Evolutionary conservation across 2,329 filamentous ascomycete genomes (phyloP), one percentile per base, ranked within the genome.

Genomic region (Hypoxylon sp.): DNA sequence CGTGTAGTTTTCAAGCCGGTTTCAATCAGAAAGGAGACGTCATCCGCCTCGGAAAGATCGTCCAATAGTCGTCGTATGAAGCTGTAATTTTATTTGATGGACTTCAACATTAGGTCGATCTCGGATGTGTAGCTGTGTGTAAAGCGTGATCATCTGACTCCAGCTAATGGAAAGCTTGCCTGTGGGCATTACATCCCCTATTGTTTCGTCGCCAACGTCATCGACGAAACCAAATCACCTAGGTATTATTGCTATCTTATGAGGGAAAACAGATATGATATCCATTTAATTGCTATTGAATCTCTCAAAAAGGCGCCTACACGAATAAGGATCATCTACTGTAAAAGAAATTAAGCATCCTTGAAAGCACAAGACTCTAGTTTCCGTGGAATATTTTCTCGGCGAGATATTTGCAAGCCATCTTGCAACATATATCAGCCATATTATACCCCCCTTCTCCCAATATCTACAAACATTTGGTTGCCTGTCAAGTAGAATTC

Each of bases 361-460:
- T 55, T 52, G 32, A 35, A 55, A 59, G 24, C 52, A 56, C 15
- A 52, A 61, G 35, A 42, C 37, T 19, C 11, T 63, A 55, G 7
- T 19, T 44, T 21, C 31, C 31, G 44, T 19, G 37, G 52, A 47
- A 53, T 21, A 44, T 54, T 32, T 68, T 24, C 53, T 61, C 29
- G 44, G 50, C 42, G 54, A 60, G 42, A 69, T 53, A 50, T 53
- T 55, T 51, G 19, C 44, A 37, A 51, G 62, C 50, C 39, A 47
- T 55, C n/a, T 52, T 51, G 46, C 24, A 57, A 51, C 60, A 37
- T 67, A 70, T 70, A 66, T 50, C 62, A 63, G 59, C 62, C 64
- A 66, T 67, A 47, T 39, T 71, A 67, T 69, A 65, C 59, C 61
- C 21, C 21, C 51, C 37, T 31, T 52, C 24, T 58, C 2, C 51